phyloP scores from a whole-genome alignment of 805 yeast genomes.

The Phaffomyces thermotolerans region DNA sequence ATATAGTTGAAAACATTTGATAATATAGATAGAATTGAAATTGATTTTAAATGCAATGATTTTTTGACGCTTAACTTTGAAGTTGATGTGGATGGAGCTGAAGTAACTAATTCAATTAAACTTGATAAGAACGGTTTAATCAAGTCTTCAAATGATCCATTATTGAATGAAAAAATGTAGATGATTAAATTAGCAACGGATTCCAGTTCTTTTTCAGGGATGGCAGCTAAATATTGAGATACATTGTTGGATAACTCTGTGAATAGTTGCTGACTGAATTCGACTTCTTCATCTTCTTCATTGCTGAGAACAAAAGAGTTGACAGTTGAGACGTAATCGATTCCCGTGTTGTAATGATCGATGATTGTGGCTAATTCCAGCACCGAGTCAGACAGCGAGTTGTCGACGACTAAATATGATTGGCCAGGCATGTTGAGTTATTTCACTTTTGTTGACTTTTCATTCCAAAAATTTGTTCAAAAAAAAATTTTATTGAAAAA shows the following conservation, averaged over 20 bases:
- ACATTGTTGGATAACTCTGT: slow-evolving; percentile 12
- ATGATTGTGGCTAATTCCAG: slow-evolving; percentile 26
- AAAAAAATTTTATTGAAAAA: no score
- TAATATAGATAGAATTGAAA: slow-evolving; percentile 14
- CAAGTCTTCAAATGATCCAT: slow-evolving; percentile 6
- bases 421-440: slow-evolving; percentile 12
- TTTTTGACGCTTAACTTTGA: slow-evolving; percentile 8
- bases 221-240: slow-evolving; percentile 5
- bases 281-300: slow-evolving; percentile 14
- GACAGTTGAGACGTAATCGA: slow-evolving; percentile 12
- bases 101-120: slow-evolving; percentile 2
- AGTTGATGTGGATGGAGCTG: not conserved
- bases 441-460: no score
- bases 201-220: slow-evolving; percentile 24
- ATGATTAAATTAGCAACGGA: slow-evolving; percentile 19
- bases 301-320: slow-evolving; percentile 9
- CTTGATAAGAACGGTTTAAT: not conserved
- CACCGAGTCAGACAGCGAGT: slow-evolving; percentile 30
- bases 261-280: slow-evolving; percentile 15
- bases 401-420: slow-evolving; percentile 30
- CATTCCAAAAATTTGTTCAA: no score
- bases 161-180: slow-evolving; percentile 14
- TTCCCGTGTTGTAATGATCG: slow-evolving; percentile 18
- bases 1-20: slow-evolving; percentile 19
- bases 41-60: slow-evolving; percentile 4